Evolutionary conservation across 1,139 yeast genomes (phyloP), one percentile per base, ranked within the genome.

Genomic region (Blastobotrys ciferrii): DNA sequence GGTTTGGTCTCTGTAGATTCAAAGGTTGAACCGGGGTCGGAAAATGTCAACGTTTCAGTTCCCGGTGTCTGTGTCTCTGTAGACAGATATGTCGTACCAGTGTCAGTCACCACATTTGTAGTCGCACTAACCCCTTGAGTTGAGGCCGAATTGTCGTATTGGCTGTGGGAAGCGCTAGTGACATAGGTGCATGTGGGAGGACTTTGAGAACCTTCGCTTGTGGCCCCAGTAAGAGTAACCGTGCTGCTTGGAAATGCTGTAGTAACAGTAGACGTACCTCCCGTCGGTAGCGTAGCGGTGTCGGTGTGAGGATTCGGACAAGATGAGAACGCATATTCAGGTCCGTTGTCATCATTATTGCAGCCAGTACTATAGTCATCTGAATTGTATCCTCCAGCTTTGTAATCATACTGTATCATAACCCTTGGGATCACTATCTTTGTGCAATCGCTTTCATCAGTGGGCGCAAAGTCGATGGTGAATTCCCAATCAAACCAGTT

Each of bases 301-400:
- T 4, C 6, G 14, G 15, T 9, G 6, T n/a, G 4, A 23, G 43
- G 20, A 6, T n/a, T 15, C 3, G 17, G 7, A 31, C 5, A 15
- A 25, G 43, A 5, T 12, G 23, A 18, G 13, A 17, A 42, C 11
- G 30, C 15, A 42, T 32, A 32, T 17, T 30, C 19, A 12, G 45
- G 45, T 14, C 45, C 25, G 18, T 20, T 35, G 19, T 15, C 14
- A 42, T 42, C 45, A 14, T 39, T 42, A n/a, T 42, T 32, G 31
- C 45, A 42, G n/a, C 45, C 45, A 12, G 45, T 42, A n/a, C 18
- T 17, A 19, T 42, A 42, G 14, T 42, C 45, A 2, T 35, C 45
- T 3, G 38, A 31, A 15, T 32, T 42, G 12, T 42, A 42, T 5
- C 32, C 42, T 12, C 45, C 45, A 3, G 9, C 14, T 12, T 19